These are phyloP conservation scores for Claviceps spartinae DNA, from an alignment of 2,329 filamentous ascomycete genomes.

Conservation along the genomic window DNA sequence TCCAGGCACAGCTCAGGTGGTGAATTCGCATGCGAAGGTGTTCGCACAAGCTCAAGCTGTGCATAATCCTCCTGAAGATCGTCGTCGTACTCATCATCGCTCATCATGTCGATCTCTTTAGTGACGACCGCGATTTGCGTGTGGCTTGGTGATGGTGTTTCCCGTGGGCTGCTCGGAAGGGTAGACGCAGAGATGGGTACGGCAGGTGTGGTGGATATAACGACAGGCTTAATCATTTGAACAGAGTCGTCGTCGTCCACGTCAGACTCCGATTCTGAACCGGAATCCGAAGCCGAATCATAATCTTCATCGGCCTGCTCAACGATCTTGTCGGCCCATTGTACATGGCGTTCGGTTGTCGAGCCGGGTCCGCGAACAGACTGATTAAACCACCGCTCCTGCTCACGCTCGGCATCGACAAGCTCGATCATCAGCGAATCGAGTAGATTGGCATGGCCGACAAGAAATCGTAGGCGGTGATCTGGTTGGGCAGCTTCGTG, in stretches of 20 bases:
- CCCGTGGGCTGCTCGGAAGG: no score
- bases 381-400: constrained; percentile 96
- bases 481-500: constrained; percentile 79
- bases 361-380: constrained; percentile 64
- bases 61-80: constrained; percentile 52
- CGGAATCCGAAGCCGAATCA: constrained; percentile 39
- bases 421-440: constrained; percentile 88
- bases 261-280: constrained; percentile 31
- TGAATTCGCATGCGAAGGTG: constrained; percentile 49
- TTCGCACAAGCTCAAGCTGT: constrained; percentile 54
- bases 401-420: constrained; percentile 84
- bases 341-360: constrained; percentile 57
- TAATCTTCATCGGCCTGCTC: constrained; percentile 61
- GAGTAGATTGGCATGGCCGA: constrained; percentile 96
- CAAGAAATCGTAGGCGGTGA: constrained; percentile 87
- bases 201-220: constrained; percentile 15
- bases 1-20: constrained; percentile 57
- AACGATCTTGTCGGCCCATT: constrained; percentile 71
- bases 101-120: constrained; percentile 26
- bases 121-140: constrained; percentile 15
- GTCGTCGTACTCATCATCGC: constrained; percentile 29
- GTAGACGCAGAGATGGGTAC: not conserved
- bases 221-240: not conserved
- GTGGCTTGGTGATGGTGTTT: no score
- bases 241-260: constrained; percentile 31